phyloP scores from a whole-genome alignment of 331 rosid species.

The Saraca asoca region DNA sequence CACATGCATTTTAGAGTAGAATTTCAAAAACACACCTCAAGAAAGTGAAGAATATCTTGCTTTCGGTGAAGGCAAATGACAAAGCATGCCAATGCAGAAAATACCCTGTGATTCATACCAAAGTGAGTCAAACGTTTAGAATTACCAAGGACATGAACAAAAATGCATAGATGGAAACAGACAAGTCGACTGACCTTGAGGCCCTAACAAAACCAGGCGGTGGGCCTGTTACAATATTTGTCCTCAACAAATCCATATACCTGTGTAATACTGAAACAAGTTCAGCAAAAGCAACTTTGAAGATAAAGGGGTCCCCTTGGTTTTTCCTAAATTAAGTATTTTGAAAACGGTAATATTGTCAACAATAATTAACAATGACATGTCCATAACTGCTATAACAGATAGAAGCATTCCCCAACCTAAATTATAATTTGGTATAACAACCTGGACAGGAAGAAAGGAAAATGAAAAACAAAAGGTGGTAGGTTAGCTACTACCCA shows the following conservation, averaged over 20 bases:
- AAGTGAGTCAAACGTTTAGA: slow-evolving; percentile 21
- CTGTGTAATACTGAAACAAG: slow-evolving; percentile 48
- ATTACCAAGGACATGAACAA: slow-evolving; percentile 32
- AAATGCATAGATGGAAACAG: slow-evolving; percentile 33
- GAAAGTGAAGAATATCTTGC: slow-evolving; percentile 57
- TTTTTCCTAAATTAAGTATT: not conserved
- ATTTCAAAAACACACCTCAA: slow-evolving; percentile 45
- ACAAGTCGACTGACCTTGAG: slow-evolving; percentile 51
- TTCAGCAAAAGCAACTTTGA: slow-evolving; percentile 29
- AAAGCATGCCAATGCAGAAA: slow-evolving; percentile 55
- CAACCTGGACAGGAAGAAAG: not conserved
- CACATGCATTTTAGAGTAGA: slow-evolving; percentile 2
- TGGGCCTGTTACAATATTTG: slow-evolving; percentile 40
- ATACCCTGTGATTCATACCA: slow-evolving; percentile 53
- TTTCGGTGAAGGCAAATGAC: slow-evolving; percentile 63
- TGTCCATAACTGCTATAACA: not conserved
- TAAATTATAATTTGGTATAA: not conserved
- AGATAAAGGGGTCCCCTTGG: slow-evolving; percentile 11
- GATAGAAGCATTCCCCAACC: not conserved
- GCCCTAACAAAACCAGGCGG: slow-evolving; percentile 43
- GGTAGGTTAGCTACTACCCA: too few species aligned
- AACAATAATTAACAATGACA: not conserved
- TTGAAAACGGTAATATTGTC: not conserved
- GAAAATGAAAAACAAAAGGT: not conserved
- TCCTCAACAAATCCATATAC: slow-evolving; percentile 53